Conservation (phyloP, 2,329 filamentous ascomycete genomes). For the Zymoseptoria crescenta region DNA sequence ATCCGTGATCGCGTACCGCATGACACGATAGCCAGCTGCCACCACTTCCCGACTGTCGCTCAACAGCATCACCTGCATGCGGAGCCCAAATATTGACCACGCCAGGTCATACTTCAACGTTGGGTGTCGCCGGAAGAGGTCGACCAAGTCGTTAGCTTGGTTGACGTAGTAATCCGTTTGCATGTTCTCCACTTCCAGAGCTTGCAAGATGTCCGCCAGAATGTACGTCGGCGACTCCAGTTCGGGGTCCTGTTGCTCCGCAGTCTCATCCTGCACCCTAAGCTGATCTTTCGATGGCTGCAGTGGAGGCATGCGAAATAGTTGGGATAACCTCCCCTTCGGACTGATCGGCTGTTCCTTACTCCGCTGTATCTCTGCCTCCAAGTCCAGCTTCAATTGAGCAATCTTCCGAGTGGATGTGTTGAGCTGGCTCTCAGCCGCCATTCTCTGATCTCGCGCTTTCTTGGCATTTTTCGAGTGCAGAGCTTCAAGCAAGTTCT, state of each 20-base stretch:
- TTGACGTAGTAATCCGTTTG: conserved; percentile 91
- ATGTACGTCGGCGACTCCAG: conserved; percentile 86
- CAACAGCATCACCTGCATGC: conserved; percentile 91
- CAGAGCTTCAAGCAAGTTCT: conserved; percentile 93
- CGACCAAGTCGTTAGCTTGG: conserved; percentile 84
- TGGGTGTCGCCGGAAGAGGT: conserved; percentile 87
- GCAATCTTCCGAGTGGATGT: conserved; percentile 69
- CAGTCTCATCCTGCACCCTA: conserved; percentile 34
- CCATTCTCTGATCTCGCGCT: conserved; percentile 57
- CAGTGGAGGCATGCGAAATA: conserved; percentile 50
- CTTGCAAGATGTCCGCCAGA: conserved; percentile 81
- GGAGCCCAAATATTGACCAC: conserved; percentile 88
- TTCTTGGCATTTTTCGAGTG: conserved; percentile 95
- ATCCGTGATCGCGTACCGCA: conserved; percentile 90
- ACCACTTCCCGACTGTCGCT: conserved; percentile 95
- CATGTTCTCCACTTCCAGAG: conserved; percentile 80
- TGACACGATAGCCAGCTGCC: conserved; percentile 87
- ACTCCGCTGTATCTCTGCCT: conserved; percentile 52
- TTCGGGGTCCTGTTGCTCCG: conserved; percentile 58
- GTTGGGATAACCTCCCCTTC: conserved; percentile 46
- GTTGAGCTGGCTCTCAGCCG: conserved; percentile 74
- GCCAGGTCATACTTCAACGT: conserved; percentile 93
- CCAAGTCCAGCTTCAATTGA: conserved; percentile 51
- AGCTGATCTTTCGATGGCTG: conserved; percentile 42
- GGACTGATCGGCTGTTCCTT: conserved; percentile 43